Evolutionary conservation across 1,139 yeast species (phyloP).

Genomic region (Lodderomyces margitis): DNA sequence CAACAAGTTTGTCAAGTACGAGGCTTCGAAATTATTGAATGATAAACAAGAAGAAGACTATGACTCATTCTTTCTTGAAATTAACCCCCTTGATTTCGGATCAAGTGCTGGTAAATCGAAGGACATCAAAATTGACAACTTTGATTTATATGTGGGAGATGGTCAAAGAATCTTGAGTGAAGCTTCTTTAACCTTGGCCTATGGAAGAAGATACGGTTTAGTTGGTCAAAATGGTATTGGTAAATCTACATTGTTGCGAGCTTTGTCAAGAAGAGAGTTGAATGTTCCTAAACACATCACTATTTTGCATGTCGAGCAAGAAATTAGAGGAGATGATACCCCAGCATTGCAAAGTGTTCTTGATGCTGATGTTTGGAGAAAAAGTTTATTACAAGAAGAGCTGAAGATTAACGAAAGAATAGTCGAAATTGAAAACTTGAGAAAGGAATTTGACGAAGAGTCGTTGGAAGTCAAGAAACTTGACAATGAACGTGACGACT

Average conservation of each 20-base stretch:
- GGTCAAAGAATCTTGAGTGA: conserved; percentile 91
- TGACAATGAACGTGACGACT: conserved; percentile 86
- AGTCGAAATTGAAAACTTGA: conserved; percentile 66
- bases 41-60: conserved; percentile 69
- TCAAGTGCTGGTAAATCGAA: conserved; percentile 91
- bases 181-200: conserved; percentile 80
- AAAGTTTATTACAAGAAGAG: conserved; percentile 79
- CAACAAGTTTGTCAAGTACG: conserved; percentile 83
- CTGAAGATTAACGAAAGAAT: conserved; percentile 69
- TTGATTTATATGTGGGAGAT: conserved; percentile 92
- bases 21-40: conserved; percentile 82
- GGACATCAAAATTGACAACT: conserved; percentile 88
- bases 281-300: conserved; percentile 93
- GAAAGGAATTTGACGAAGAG: conserved; percentile 77
- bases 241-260: conserved; percentile 89
- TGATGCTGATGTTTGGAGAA: conserved; percentile 99
- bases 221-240: conserved; percentile 99
- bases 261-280: conserved; percentile 89
- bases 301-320: conserved; percentile 96
- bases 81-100: conserved; percentile 91
- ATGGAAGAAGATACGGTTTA: conserved; percentile 94
- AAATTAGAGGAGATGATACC: conserved; percentile 89
- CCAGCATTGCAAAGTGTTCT: conserved; percentile 88
- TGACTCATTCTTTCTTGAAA: conserved; percentile 91
- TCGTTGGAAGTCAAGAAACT: conserved; percentile 74